phyloP scores from a whole-genome alignment of 164 flowering plant species.

The Tetracentron sinense region DNA sequence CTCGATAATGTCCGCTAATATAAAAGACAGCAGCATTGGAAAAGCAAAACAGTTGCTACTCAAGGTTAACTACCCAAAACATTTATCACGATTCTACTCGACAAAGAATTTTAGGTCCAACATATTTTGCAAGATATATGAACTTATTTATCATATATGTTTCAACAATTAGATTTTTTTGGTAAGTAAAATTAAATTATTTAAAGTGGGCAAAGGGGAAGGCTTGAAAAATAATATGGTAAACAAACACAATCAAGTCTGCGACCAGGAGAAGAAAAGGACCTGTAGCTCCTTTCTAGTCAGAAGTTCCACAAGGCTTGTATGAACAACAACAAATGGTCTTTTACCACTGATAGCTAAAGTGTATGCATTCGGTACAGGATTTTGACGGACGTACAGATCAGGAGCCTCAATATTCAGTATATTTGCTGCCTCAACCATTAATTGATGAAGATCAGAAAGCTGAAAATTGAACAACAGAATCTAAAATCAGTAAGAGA shows the following conservation, averaged over 20 bases:
- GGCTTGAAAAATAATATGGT: no score
- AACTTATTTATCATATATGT: no score
- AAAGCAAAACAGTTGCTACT: neutral
- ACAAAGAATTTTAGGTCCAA: neutral
- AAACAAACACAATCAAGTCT: no score
- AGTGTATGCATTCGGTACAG: slow-evolving; percentile 94
- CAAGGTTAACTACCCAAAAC: neutral
- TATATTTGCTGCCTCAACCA: slow-evolving; percentile 71
- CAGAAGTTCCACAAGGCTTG: slow-evolving; percentile 92
- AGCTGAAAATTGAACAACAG: slow-evolving; percentile 41
- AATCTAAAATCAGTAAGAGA: neutral
- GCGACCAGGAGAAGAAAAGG: slow-evolving; percentile 9
- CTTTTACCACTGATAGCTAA: slow-evolving; percentile 86
- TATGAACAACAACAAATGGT: slow-evolving; percentile 93
- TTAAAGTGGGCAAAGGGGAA: no score
- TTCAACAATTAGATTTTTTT: no score
- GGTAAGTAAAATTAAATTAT: no score
- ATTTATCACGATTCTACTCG: slow-evolving; percentile 1
- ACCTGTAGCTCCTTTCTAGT: slow-evolving; percentile 90
- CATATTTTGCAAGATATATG: no score
- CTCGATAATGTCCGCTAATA: neutral
- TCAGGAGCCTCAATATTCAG: slow-evolving; percentile 82
- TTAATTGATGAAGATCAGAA: slow-evolving; percentile 66
- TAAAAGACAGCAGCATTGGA: neutral
- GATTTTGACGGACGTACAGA: slow-evolving; percentile 88